Conservation (phyloP, 208 protist genomes). For the Lotmaria passim region DNA sequence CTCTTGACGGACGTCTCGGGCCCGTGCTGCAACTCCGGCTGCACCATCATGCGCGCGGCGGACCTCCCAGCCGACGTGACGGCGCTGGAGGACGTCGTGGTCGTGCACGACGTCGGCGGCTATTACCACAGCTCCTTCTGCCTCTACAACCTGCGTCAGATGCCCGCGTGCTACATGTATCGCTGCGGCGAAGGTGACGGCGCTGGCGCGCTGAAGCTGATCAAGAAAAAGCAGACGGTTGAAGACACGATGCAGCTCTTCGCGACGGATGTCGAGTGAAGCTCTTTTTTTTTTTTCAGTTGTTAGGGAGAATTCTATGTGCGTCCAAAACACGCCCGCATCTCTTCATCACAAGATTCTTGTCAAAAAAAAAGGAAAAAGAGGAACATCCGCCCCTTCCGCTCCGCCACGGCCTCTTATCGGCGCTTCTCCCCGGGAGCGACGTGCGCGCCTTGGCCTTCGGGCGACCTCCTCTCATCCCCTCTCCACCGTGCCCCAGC, state of each 20-base stretch:
- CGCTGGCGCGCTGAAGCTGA: conserved; percentile 15
- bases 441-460: too few relatives aligned
- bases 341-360: too few relatives aligned
- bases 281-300: not conserved
- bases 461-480: too few relatives aligned
- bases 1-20: conserved; percentile 57
- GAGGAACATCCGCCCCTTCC: too few relatives aligned
- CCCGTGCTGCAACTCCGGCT: conserved; percentile 74
- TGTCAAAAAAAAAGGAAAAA: too few relatives aligned
- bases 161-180: conserved; percentile 59
- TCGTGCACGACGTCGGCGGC: conserved; percentile 70
- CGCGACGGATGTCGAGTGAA: conserved; percentile 25
- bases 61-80: conserved; percentile 32
- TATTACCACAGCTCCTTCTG: conserved; percentile 75
- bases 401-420: too few relatives aligned
- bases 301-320: not conserved
- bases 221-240: conserved; percentile 45
- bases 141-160: conserved; percentile 68
- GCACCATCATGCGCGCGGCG: conserved; percentile 43
- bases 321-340: not conserved
- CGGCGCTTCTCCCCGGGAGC: too few relatives aligned
- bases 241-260: conserved; percentile 54
- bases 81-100: conserved; percentile 49
- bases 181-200: conserved; percentile 13
- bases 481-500: too few relatives aligned